A percentile compares a stretch with the other conserved stretches of the same genome.
phyloP scores from a whole-genome alignment of 164 flowering plant genomes.

The Berberis vulgaris region DNA sequence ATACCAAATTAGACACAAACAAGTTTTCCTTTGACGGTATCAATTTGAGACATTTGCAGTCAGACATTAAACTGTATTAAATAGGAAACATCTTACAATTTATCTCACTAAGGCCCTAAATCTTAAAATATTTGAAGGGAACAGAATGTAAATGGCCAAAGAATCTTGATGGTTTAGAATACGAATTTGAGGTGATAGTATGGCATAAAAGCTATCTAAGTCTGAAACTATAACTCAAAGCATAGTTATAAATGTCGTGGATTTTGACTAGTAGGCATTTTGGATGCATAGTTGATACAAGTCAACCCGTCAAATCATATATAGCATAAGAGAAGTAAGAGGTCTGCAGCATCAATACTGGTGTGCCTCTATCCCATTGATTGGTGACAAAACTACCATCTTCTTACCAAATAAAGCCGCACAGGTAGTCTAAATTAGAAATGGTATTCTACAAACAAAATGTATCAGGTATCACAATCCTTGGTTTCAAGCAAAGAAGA shows the following conservation, averaged over 20 bases:
- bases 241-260: too few species aligned
- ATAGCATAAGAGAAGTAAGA: neutral
- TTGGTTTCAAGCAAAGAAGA: conserved; percentile 1
- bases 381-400: neutral
- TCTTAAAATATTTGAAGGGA: neutral
- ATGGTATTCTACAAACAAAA: too few species aligned
- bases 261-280: too few species aligned
- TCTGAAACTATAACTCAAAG: too few species aligned
- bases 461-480: too few species aligned
- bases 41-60: neutral
- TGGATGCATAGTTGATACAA: too few species aligned
- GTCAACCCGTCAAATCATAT: neutral
- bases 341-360: neutral
- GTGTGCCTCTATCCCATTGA: neutral
- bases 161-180: too few species aligned
- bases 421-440: too few species aligned
- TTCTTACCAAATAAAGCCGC: neutral
- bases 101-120: neutral
- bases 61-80: neutral
- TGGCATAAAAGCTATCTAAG: too few species aligned
- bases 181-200: too few species aligned
- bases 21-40: neutral
- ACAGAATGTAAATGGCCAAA: too few species aligned
- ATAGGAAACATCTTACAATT: neutral
- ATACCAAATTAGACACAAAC: neutral